phyloP scores from a whole-genome alignment of 805 yeast species.

The Ogataea naganishii region DNA sequence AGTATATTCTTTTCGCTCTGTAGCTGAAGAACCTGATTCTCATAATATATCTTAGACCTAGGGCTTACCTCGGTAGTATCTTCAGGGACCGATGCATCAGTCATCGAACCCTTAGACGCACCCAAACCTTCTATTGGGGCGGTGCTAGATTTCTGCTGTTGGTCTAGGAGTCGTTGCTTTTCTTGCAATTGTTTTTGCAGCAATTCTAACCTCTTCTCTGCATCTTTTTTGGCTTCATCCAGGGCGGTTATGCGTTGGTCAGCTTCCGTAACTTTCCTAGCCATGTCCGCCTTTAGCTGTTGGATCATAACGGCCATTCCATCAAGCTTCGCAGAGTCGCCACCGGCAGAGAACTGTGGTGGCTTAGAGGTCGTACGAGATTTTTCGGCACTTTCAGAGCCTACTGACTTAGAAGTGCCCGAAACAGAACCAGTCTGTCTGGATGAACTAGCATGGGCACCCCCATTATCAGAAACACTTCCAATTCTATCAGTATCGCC shows the following conservation, averaged over 20 bases:
- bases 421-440: background rate
- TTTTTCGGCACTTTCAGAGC: background rate
- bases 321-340: slow-evolving; percentile 10
- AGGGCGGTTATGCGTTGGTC: slow-evolving; percentile 41
- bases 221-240: slow-evolving; percentile 27
- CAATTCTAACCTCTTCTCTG: slow-evolving; percentile 4
- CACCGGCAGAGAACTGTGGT: too few relatives aligned
- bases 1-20: slow-evolving; percentile 36
- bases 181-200: slow-evolving; percentile 2
- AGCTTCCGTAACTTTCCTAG: slow-evolving; percentile 47
- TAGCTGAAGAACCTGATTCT: slow-evolving; percentile 29
- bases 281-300: slow-evolving; percentile 32
- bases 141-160: too few relatives aligned
- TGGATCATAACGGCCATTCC: slow-evolving; percentile 17
- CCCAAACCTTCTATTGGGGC: too few relatives aligned
- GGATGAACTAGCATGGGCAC: background rate
- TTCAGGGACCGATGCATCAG: slow-evolving; percentile 3
- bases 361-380: background rate
- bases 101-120: too few relatives aligned
- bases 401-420: background rate
- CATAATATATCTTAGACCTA: slow-evolving; percentile 10
- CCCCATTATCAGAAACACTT: background rate
- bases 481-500: background rate
- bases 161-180: slow-evolving; percentile 5
- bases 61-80: slow-evolving; percentile 8